Percentiles rank a stretch among this genome's conserved stretches.
phyloP scores from a whole-genome alignment of 1,139 yeast species.

The Zhuliangozyma parablackwelliae region DNA sequence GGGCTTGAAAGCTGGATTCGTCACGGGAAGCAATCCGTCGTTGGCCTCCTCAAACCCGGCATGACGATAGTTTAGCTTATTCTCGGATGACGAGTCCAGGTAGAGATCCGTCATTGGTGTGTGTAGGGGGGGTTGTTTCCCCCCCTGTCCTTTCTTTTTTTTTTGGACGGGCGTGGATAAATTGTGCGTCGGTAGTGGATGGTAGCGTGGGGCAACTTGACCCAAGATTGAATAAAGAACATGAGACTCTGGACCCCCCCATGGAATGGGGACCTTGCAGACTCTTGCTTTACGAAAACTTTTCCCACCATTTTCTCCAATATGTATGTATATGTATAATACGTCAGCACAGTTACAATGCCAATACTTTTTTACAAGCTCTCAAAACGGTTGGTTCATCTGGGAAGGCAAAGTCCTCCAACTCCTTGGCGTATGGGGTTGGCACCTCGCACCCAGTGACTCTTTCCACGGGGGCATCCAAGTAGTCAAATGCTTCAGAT shows the following conservation, averaged over 20 bases:
- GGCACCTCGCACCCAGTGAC: constrained; percentile 99
- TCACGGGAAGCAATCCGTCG: constrained; percentile 34
- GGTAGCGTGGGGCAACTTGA: too few species aligned
- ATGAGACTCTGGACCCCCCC: too few species aligned
- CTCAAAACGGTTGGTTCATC: constrained; percentile 85
- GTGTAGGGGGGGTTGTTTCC: too few species aligned
- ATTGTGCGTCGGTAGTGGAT: too few species aligned
- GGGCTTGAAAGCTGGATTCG: constrained; percentile 5
- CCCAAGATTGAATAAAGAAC: too few species aligned
- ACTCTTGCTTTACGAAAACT: background rate
- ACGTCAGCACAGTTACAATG: constrained; percentile 36
- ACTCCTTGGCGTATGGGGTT: constrained; percentile 94
- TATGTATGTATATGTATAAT: too few species aligned
- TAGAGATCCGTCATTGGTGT: too few species aligned
- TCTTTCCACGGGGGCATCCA: constrained; percentile 98
- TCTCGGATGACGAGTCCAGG: constrained; percentile 8
- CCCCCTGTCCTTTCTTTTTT: too few species aligned
- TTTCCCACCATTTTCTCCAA: background rate
- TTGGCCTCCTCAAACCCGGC: constrained; percentile 26
- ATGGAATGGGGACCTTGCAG: too few species aligned
- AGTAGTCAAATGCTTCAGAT: constrained; percentile 95
- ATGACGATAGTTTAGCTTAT: constrained; percentile 17
- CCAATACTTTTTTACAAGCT: constrained; percentile 87
- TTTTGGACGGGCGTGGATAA: too few species aligned
- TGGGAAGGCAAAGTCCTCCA: constrained; percentile 99